Evolutionary conservation across 495 filamentous ascomycete genomes (phyloP).

Genomic region (Aspergillus ellipticus): DNA sequence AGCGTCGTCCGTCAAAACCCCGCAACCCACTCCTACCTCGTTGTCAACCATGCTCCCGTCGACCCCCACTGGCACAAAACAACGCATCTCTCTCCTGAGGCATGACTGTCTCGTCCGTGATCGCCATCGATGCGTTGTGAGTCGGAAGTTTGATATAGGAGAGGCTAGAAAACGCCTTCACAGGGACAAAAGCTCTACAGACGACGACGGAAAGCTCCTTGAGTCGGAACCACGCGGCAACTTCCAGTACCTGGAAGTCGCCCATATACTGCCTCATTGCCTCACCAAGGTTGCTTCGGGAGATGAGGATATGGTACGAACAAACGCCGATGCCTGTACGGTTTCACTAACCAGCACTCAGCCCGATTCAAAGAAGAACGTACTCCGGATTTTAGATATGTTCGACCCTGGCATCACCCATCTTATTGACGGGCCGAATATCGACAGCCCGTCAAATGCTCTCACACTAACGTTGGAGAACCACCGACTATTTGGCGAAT

Average conservation of each 20-base stretch:
- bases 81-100: conserved; percentile 3
- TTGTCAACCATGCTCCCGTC: neutral
- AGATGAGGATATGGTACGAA: conserved; percentile 10
- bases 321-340: too few species aligned
- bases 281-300: conserved; percentile 6
- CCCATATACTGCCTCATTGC: conserved; percentile 21
- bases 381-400: conserved; percentile 18
- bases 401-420: conserved; percentile 19
- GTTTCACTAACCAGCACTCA: too few species aligned
- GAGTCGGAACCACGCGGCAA: neutral
- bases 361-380: conserved; percentile 22
- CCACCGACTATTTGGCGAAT: conserved; percentile 24
- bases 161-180: conserved; percentile 6
- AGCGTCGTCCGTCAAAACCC: conserved; percentile 7
- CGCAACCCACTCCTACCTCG: conserved; percentile 6
- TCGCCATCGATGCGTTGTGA: conserved; percentile 8
- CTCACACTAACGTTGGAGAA: conserved; percentile 23
- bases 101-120: conserved; percentile 5
- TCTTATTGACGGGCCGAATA: conserved; percentile 14
- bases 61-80: neutral
- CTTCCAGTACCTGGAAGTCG: conserved; percentile 18
- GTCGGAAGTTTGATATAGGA: conserved; percentile 5
- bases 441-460: conserved; percentile 17
- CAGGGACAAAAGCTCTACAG: neutral
- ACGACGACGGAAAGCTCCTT: conserved; percentile 6